A percentile compares a stretch with the other conserved stretches of the same genome.
Conservation (phyloP, 75 land plant genomes). For the Selaginella tamariscina region DNA sequence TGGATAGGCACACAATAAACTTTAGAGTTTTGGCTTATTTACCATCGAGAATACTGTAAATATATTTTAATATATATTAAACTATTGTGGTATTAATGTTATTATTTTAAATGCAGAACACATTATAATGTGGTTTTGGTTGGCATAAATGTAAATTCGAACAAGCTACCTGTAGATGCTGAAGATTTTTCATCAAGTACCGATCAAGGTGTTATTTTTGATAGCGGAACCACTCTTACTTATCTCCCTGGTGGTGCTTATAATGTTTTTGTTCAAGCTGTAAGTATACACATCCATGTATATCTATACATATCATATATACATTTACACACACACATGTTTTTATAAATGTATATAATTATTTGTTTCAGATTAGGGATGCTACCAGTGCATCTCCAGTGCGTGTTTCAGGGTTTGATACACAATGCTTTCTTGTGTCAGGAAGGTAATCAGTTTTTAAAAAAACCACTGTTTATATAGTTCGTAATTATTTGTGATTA, state of each 20-base stretch:
- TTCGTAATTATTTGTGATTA: not conserved
- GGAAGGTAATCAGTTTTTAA: not conserved
- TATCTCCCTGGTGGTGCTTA: conserved; percentile 68
- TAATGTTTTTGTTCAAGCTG: conserved; percentile 29
- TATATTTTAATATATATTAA: too few species aligned
- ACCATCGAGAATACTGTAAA: too few species aligned
- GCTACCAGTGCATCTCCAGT: not conserved
- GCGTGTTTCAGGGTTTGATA: not conserved
- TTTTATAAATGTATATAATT: not conserved
- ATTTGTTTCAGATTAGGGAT: not conserved
- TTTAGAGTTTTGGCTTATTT: too few species aligned
- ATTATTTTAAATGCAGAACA: conserved; percentile 38
- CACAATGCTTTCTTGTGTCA: not conserved
- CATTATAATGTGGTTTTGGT: conserved; percentile 72
- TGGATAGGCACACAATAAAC: too few species aligned
- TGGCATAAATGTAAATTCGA: conserved; percentile 69
- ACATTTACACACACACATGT: not conserved
- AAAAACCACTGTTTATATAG: not conserved
- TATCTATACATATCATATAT: not conserved
- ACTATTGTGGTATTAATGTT: not conserved
- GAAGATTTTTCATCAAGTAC: conserved; percentile 42
- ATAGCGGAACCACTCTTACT: conserved; percentile 87
- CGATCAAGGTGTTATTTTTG: conserved; percentile 57
- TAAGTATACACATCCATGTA: not conserved
- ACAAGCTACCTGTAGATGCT: conserved; percentile 37